Evolutionary conservation across 257 asterid species (phyloP), one percentile per base, ranked within the genome.

Genomic region (Solanum tacnaense): DNA sequence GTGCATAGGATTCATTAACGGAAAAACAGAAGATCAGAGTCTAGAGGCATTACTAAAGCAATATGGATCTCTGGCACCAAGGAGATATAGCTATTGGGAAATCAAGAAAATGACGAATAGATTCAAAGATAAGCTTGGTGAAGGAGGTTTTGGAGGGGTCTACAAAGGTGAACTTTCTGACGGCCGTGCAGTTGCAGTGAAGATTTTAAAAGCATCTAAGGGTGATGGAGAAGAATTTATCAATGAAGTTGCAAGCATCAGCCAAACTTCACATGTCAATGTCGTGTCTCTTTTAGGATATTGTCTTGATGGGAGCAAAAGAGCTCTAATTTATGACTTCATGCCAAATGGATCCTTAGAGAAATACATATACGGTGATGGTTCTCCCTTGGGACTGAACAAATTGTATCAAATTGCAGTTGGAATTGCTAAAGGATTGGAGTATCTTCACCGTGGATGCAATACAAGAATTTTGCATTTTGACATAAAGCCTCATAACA

Each of bases 301-400:
- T 9, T 90, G 91, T 44, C 32, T 87, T n/a, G 91, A 90, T 6
- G 84, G 88, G 34, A 6, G 52, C 9, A 84, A 89, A 90, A 75
- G 87, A 84, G 92, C 91, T 78, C 87, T 90, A 4, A 29, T 90
- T n/a, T 88, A 90, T 36, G 92, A 90, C 32, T 89, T 88, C 88
- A 88, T 91, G 93, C 84, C 89, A 3, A 91, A 91, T 60, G 93
- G 92, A 62, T 91, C 93, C 4, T 86, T 89, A 15, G 91, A 89
- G 18, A 89, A 89, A 79, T 86, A 38, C 68, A 85, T 87, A 12
- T 23, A 65, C 3, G 11, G 68, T 3, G 65, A 78, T 60, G 27
- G n/a, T 49, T 58, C 52, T 75, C 70, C 0, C 11, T 68, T 90
- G 87, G 88, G 85, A 83, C 27, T 71, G 86, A 73, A 68, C 4